Base-by-base conservation (phyloP, 2,329 filamentous ascomycete genomes). In the Talaromyces funiculosus region DNA sequence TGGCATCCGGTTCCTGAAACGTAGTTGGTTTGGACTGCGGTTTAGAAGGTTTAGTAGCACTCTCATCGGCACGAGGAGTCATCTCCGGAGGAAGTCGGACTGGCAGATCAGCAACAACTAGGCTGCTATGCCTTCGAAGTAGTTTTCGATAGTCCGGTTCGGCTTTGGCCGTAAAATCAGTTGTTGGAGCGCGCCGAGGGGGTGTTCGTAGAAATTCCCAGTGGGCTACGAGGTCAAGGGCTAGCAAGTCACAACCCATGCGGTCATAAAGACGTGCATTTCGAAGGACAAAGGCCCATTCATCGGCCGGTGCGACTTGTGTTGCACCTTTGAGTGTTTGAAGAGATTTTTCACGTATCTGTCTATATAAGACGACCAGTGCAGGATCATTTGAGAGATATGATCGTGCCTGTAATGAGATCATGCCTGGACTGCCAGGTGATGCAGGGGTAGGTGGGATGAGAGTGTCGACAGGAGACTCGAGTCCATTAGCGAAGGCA, bases 301-400 rank as follows among this genome's bases (percentile, higher is more conserved):
- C 92, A 3, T 88, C 86, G 63, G 84, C 84, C 0, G 90, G 88
- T 2, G 86, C 87, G 18, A 96, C 82, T 74, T 91, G 90, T 0
- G 89, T 88, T 6, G 90, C 90, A n/a, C 92, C 92, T 33, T 88
- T 86, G 7, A 96, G 82, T 0, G 91, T 95, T 71, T 95, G 90
- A 0, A 92, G 76, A 0, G 88, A 91, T 75, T 88, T 89, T 64
- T 89, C 89, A 53, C 92, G 86, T 8, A 99, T 82, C 67, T 97
- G 89, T 26, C 88, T 84, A 73, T 99, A 99, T 2, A 99, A 78
- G 0, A 96, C 85, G 0, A 97, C 86, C 2, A 97, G 82, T 0
- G 91, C 90, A 0, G 94, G 93, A 71, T 99, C 94, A 67, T 97
- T 93, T 0, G 91, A 90, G 1, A 96, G 80, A 75, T 93, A 97